These are phyloP conservation scores for Anthracocystis panici-leucophaei DNA, from an alignment of 1,284 basidiomycete species.

Conservation along the genomic window DNA sequence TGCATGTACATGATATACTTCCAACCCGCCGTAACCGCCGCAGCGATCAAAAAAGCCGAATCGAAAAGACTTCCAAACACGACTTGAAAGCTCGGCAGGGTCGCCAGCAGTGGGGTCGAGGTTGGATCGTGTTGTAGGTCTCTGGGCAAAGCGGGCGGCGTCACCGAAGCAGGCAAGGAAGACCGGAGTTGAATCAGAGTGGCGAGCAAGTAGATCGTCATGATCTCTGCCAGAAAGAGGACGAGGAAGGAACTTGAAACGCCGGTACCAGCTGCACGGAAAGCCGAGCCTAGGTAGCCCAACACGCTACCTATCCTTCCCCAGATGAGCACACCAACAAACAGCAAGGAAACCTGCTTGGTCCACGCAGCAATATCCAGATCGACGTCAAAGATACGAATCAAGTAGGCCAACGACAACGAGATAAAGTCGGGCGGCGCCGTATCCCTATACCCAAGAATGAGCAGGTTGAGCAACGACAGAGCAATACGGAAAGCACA, in stretches of 20 bases:
- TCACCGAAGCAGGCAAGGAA: conserved; percentile 51
- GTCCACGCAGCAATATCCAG: conserved; percentile 70
- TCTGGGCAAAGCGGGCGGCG: not conserved
- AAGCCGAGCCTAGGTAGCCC: conserved; percentile 67
- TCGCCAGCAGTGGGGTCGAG: conserved; percentile 65
- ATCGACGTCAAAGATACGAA: conserved; percentile 67
- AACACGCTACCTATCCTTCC: conserved; percentile 70
- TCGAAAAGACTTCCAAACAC: conserved; percentile 71
- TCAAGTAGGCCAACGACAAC: conserved; percentile 65
- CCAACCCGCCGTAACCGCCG: conserved; percentile 51
- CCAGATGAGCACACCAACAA: conserved; percentile 70
- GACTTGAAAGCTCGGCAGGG: conserved; percentile 70
- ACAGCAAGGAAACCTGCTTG: conserved; percentile 68
- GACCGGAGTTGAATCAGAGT: conserved; percentile 71
- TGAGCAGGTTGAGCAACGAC: conserved; percentile 46
- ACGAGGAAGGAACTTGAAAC: conserved; percentile 71
- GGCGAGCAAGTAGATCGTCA: conserved; percentile 71
- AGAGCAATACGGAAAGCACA: conserved; percentile 64
- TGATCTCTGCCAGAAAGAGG: conserved; percentile 70
- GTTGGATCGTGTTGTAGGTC: not conserved
- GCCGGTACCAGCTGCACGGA: conserved; percentile 70
- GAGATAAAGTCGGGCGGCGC: conserved; percentile 68
- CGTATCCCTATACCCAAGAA: conserved; percentile 57
- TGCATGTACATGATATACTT: conserved; percentile 46
- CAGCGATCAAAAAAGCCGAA: conserved; percentile 69